phyloP scores from a whole-genome alignment of 495 filamentous ascomycete genomes.

The Neurospora discreta region DNA sequence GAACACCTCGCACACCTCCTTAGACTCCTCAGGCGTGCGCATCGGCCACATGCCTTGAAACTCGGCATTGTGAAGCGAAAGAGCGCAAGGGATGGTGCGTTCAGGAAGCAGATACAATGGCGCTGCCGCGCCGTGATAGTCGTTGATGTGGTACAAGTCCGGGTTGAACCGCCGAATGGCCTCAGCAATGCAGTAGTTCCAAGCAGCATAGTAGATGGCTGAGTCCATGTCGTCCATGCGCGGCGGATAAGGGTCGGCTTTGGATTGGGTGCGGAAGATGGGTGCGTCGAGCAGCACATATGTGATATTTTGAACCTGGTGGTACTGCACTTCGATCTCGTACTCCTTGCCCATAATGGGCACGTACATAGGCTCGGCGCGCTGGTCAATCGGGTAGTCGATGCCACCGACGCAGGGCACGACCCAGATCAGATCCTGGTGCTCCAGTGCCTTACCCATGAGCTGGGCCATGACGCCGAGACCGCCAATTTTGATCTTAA shows the following conservation, averaged over 20 bases:
- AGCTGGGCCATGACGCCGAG: conserved; percentile 61
- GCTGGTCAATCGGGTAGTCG: conserved; percentile 49
- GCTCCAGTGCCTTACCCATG: conserved; percentile 59
- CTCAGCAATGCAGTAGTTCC: conserved; percentile 60
- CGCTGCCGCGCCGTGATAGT: conserved; percentile 64
- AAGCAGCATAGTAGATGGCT: conserved; percentile 62
- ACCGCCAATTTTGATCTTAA: conserved; percentile 65
- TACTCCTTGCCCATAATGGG: conserved; percentile 51
- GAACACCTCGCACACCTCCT: conserved; percentile 58
- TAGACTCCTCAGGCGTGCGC: conserved; percentile 49
- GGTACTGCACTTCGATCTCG: conserved; percentile 53
- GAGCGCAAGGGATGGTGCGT: conserved; percentile 44
- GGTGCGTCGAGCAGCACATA: conserved; percentile 62
- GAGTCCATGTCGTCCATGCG: conserved; percentile 63
- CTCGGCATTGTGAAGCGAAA: conserved; percentile 45
- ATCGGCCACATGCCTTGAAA: conserved; percentile 67
- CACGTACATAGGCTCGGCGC: conserved; percentile 50
- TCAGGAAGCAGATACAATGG: conserved; percentile 55
- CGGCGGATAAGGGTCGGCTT: conserved; percentile 53
- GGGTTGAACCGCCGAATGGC: conserved; percentile 46
- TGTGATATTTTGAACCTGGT: conserved; percentile 57
- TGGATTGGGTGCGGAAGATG: conserved; percentile 55
- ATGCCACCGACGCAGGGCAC: conserved; percentile 62
- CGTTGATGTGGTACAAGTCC: conserved; percentile 69
- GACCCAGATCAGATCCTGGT: conserved; percentile 64